Conservation (phyloP, 2,329 filamentous ascomycete species). For the Reticulascus tulasneorum region DNA sequence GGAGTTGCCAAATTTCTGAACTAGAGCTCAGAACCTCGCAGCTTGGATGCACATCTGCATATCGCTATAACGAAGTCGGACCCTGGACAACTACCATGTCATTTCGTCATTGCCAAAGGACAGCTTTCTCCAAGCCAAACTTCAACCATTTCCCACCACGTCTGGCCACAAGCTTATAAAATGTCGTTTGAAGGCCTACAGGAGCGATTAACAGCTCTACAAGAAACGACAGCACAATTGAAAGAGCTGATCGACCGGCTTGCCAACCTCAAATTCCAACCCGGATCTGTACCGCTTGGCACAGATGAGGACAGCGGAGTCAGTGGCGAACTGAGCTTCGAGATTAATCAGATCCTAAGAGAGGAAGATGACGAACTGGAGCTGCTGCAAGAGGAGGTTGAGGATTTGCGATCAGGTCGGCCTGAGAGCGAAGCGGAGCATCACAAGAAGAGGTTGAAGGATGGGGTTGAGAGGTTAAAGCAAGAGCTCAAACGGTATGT, state of each 20-base stretch:
- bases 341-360: conserved; percentile 75
- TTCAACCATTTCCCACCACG: background rate
- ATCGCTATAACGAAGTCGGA: background rate
- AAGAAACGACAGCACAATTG: conserved; percentile 58
- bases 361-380: conserved; percentile 82
- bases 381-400: conserved; percentile 71
- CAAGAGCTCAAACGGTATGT: conserved; percentile 68
- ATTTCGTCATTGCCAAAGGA: conserved; percentile 18
- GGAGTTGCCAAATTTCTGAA: conserved; percentile 16
- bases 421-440: conserved; percentile 52
- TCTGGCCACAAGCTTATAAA: conserved; percentile 2
- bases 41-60: conserved; percentile 5
- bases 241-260: conserved; percentile 57
- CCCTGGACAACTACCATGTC: background rate
- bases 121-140: conserved; percentile 13
- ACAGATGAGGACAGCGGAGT: conserved; percentile 47
- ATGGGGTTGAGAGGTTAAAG: conserved; percentile 62
- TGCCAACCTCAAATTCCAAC: conserved; percentile 53
- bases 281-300: conserved; percentile 51
- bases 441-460: conserved; percentile 62
- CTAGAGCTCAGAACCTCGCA: no score
- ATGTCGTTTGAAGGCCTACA: conserved; percentile 60
- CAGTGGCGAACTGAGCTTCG: conserved; percentile 69
- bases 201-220: conserved; percentile 55
- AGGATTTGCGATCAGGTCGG: conserved; percentile 56